Conservation (phyloP, 1,284 basidiomycete genomes). For the Grifola frondosa region DNA sequence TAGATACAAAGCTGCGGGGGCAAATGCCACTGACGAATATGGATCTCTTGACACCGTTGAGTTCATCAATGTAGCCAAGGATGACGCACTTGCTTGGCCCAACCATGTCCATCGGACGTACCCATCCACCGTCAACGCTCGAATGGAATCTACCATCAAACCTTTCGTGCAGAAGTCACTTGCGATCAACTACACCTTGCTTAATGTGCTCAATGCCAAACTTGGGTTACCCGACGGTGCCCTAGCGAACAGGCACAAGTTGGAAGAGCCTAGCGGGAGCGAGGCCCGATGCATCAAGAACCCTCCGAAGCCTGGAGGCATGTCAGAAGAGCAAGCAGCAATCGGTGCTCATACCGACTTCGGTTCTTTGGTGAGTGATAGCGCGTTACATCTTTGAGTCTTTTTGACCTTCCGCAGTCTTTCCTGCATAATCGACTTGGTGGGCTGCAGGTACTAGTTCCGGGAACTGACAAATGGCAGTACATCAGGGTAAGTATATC, state of each 20-base stretch:
- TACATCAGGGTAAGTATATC: constrained; percentile 52
- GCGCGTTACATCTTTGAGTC: background rate
- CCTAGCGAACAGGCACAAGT: constrained; percentile 25
- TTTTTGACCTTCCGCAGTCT: constrained; percentile 37
- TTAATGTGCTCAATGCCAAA: constrained; percentile 30
- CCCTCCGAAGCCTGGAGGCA: constrained; percentile 13
- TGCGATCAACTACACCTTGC: constrained; percentile 31
- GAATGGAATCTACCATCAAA: constrained; percentile 25
- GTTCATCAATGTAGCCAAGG: constrained; percentile 34
- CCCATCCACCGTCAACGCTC: constrained; percentile 27
- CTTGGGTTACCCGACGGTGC: constrained; percentile 34
- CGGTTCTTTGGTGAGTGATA: constrained; percentile 27
- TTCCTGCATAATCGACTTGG: constrained; percentile 72
- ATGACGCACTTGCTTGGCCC: constrained; percentile 32
- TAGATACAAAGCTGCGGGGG: constrained; percentile 35
- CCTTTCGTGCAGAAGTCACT: constrained; percentile 32
- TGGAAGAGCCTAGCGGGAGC: constrained; percentile 29
- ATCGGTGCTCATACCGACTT: constrained; percentile 35
- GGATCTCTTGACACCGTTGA: constrained; percentile 35
- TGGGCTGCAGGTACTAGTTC: constrained; percentile 68
- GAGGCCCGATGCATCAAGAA: constrained; percentile 35
- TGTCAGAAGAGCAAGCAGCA: constrained; percentile 18
- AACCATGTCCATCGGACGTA: constrained; percentile 25
- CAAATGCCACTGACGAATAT: constrained; percentile 32
- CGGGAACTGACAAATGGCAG: constrained; percentile 59